Percentiles rank a stretch among this genome's conserved stretches.
Evolutionary conservation across 345 rosid genomes (phyloP).

Genomic region (Eucalyptus sp.): DNA sequence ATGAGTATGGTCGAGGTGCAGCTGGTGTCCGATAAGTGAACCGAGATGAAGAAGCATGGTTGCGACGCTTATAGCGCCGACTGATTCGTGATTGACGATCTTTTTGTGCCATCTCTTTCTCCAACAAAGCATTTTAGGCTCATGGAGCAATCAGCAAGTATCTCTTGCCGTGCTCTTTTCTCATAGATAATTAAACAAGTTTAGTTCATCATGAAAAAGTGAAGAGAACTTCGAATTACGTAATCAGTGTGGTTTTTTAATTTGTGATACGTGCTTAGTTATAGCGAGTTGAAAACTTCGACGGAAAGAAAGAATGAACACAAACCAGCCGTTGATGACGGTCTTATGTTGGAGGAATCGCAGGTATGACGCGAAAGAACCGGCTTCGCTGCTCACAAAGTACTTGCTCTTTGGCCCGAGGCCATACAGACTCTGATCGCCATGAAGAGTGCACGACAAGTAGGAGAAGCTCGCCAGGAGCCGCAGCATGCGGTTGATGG

Average conservation of each 20-base stretch:
- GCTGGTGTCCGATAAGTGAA: not conserved
- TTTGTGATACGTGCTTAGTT: no score
- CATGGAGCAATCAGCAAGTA: no score
- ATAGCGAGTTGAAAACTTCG: no score
- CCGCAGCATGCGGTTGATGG: slow-evolving; percentile 37
- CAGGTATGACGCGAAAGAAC: slow-evolving; percentile 21
- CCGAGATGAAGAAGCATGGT: not conserved
- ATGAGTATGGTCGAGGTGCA: not conserved
- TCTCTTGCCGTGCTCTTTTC: no score
- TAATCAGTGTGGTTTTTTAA: no score
- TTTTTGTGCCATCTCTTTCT: no score
- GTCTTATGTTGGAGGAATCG: slow-evolving; percentile 20
- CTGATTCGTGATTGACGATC: no score
- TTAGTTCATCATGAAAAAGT: not conserved
- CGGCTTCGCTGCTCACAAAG: slow-evolving; percentile 12
- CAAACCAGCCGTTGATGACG: slow-evolving; percentile 25
- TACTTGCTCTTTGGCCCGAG: slow-evolving; percentile 26
- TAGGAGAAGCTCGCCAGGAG: slow-evolving; percentile 30
- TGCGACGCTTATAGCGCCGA: no score
- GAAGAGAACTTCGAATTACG: no score
- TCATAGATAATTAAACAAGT: not conserved
- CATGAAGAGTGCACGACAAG: not conserved
- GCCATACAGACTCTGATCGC: slow-evolving; percentile 8
- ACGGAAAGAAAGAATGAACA: not conserved
- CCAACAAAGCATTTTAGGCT: no score